Evolutionary conservation across 441 rosid species (phyloP), one percentile per base, ranked within the genome.

Genomic region (Erodium trifolium): DNA sequence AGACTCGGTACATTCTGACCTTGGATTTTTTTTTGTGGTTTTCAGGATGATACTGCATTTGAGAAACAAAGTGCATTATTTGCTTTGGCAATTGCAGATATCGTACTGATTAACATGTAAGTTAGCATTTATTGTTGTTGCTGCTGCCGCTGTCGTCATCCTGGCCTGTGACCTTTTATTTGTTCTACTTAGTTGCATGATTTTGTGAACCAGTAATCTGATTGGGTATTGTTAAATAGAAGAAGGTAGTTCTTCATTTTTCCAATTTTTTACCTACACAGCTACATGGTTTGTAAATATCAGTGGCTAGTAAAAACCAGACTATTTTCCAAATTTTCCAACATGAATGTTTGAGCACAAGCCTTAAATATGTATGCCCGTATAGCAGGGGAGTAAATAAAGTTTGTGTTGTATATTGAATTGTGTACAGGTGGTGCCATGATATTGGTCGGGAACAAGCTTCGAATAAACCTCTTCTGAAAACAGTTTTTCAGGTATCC

Each of bases 381-480:
- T 55, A 55, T 55, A 16, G 62, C 8, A 9, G 10, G 45, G 68
- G 57, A 68, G 43, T 76, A 43, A 45, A 19, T 59, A 68, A 29
- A 13, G 57, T 62, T 12, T 71, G 78, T 69, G 67, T 68, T 34
- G 63, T 53, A 68, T 64, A 53, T 66, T 67, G 67, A 69, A 34
- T 73, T 17, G 68, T 43, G 45, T 79, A 29, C 74, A 93, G 96
- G 95, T 91, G 98, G 97, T 93, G 97, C 81, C 96, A 91, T 81
- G 97, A 93, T 73, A 88, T 93, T 47, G 98, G 98, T 68, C 81
- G 98, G 67, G 97, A 91, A 77, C 92, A 89, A 63, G 98, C 97
- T 74, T 87, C 97, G 57, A 93, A 93, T 76, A 91, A 84, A 79
- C 97, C 97, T 23, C 92, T 93, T 73, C 64, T 91, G 16, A 91